These are phyloP conservation scores for Aegilops bicornis DNA, from an alignment of 176 grass and related monocot genomes.

Conservation along the genomic window DNA sequence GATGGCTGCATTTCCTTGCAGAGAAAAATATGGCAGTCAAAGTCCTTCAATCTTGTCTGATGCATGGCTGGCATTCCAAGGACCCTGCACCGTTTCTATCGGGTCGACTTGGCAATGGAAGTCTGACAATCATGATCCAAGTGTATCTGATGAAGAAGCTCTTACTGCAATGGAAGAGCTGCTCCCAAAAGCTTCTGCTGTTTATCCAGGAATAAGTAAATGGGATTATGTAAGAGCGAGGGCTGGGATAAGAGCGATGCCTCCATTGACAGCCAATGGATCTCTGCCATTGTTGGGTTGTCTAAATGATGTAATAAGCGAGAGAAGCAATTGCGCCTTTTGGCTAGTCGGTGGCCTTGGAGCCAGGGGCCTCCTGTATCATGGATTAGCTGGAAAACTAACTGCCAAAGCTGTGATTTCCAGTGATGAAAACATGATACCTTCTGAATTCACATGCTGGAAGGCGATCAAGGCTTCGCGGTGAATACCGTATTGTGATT, in stretches of 20 bases:
- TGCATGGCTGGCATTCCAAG: slow-evolving; percentile 90
- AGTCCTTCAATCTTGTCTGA: slow-evolving; percentile 88
- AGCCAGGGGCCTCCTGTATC: slow-evolving; percentile 86
- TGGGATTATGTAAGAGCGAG: slow-evolving; percentile 66
- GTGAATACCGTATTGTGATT: neutral
- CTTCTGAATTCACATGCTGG: slow-evolving; percentile 76
- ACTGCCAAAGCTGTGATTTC: slow-evolving; percentile 76
- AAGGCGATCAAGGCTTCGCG: slow-evolving; percentile 36
- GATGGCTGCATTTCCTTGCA: slow-evolving; percentile 37
- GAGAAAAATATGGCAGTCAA: slow-evolving; percentile 54
- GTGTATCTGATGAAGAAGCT: slow-evolving; percentile 72
- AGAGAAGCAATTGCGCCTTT: slow-evolving; percentile 48
- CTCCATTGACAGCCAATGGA: slow-evolving; percentile 75
- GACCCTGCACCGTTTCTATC: slow-evolving; percentile 51
- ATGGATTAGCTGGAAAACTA: slow-evolving; percentile 88
- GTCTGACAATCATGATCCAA: slow-evolving; percentile 48
- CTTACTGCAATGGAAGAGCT: slow-evolving; percentile 58
- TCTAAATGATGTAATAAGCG: slow-evolving; percentile 57
- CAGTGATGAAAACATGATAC: slow-evolving; percentile 62
- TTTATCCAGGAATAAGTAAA: slow-evolving; percentile 81
- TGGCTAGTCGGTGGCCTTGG: slow-evolving; percentile 94
- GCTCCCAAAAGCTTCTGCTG: slow-evolving; percentile 64
- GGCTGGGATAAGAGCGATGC: slow-evolving; percentile 86
- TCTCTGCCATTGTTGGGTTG: slow-evolving; percentile 79
- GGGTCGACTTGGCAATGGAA: slow-evolving; percentile 98